Evolutionary conservation across 2,329 filamentous ascomycete genomes (phyloP), one percentile per base, ranked within the genome.

Genomic region (Chalaropsis ovoidea): DNA sequence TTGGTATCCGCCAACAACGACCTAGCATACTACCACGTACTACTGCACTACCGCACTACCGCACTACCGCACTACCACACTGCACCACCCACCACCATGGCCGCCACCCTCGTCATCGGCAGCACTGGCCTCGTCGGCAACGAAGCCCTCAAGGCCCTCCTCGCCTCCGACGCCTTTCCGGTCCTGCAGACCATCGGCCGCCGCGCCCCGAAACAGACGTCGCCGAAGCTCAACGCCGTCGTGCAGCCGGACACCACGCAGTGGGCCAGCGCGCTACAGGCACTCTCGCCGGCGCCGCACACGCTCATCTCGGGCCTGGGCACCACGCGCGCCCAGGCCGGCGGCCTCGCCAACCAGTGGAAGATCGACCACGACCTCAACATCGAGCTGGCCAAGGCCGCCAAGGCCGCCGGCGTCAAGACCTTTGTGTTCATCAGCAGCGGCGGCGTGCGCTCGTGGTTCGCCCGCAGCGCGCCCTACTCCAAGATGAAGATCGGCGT

Each of bases 341-440:
- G 92, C 68, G 80, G 87, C 66, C 77, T 95, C 69, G 86, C 85
- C 35, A 85, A 86, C 68, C 93, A 96, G 76, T 88, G 90, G 77
- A 88, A 89, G 72, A 89, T 96, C 69, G 93, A 96, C 77, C 84
- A 91, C 73, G 90, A 94, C 72, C 79, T 96, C 56, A 95, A 95
- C 75, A 75, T 95, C 61, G 86, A 87, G 69, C 80, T 95, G 27
- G 91, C 89, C 2, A 81, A 82, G 68, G 85, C 87, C 0, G 90
- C 92, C 54, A 89, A 87, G 72, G 81, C 81, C 3, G 83, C 86
- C 0, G 90, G 90, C 43, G 82, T 84, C 11, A 84, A 84, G 69
- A 87, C 86, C 1, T 95, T 88, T 72, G 86, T 96, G 24, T 85
- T 95, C 69, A 81, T 95, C 65, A 91, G 87, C 0, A 80, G 81